Evolutionary conservation across 495 filamentous ascomycete genomes (phyloP).

Genomic region (Hypoxylon intermedium): DNA sequence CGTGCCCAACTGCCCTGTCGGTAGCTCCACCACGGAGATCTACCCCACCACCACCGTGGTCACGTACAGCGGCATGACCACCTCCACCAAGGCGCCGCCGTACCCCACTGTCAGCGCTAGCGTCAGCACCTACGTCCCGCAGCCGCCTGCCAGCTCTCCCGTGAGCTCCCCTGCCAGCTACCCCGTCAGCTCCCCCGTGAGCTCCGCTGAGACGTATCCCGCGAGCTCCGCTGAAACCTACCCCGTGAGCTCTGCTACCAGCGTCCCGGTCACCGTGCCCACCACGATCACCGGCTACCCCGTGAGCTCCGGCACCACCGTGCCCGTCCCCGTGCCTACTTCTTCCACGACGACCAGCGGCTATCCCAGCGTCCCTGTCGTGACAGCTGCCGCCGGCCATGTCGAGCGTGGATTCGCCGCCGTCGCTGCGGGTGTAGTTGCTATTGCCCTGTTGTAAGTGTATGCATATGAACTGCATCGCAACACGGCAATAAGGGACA

Average conservation of each 20-base stretch:
- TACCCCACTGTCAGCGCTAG: slow-evolving; percentile 18
- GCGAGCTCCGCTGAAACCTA: no score
- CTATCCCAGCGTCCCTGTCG: slow-evolving; percentile 19
- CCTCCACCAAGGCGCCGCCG: slow-evolving; percentile 7
- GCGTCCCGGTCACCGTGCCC: background rate
- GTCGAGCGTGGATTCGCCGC: slow-evolving; percentile 30
- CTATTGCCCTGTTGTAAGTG: slow-evolving; percentile 22
- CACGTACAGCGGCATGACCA: slow-evolving; percentile 16
- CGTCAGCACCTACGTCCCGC: slow-evolving; percentile 2
- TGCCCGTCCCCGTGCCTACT: slow-evolving; percentile 8
- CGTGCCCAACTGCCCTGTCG: slow-evolving; percentile 52
- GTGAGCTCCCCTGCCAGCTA: no score
- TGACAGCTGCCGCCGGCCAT: slow-evolving; percentile 30
- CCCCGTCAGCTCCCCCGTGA: no score
- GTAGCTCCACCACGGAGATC: slow-evolving; percentile 31
- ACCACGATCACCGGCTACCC: background rate
- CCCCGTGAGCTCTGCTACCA: no score
- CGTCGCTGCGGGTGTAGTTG: slow-evolving; percentile 19
- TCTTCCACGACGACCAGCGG: slow-evolving; percentile 7
- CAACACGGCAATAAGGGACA: no score
- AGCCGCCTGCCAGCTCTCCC: background rate
- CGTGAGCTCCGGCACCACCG: slow-evolving; percentile 18
- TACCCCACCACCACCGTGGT: slow-evolving; percentile 22
- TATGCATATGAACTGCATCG: no score
- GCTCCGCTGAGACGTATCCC: no score